These are phyloP conservation scores for Penicillium bialowiezense DNA, from an alignment of 495 filamentous ascomycete species.

Conservation along the genomic window DNA sequence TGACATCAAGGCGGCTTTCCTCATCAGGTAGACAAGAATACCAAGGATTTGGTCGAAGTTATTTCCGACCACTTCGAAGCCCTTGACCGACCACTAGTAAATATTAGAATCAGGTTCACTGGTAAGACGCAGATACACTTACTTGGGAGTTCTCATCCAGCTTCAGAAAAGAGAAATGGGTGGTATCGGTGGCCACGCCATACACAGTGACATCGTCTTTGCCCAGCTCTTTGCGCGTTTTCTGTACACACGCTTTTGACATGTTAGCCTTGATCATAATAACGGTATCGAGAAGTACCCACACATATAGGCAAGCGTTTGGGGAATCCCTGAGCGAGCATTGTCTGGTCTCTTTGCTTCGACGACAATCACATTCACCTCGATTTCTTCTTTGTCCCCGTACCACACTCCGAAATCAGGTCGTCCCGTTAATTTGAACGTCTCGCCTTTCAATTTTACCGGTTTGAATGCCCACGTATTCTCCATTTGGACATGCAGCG, in stretches of 20 bases:
- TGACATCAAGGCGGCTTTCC: background rate
- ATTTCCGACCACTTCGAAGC: background rate
- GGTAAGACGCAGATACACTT: background rate
- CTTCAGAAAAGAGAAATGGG: background rate
- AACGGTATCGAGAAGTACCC: background rate
- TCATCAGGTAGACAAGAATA: background rate
- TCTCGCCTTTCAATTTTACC: background rate
- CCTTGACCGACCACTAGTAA: background rate
- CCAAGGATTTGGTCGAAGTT: background rate
- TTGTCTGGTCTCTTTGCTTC: background rate
- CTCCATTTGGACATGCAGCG: background rate
- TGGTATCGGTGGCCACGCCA: background rate
- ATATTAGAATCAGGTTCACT: background rate
- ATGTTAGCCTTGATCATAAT: background rate
- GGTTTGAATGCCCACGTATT: background rate
- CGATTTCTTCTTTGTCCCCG: background rate
- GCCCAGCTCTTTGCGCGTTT: background rate
- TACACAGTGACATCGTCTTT: background rate
- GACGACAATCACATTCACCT: background rate
- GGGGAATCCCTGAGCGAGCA: background rate
- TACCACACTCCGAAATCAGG: background rate
- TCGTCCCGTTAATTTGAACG: background rate
- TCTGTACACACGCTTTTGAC: background rate
- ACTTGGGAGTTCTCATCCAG: background rate
- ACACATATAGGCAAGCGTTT: background rate